These are phyloP conservation scores for Arthroderma sp. DNA, from an alignment of 2,329 filamentous ascomycete genomes.

Conservation along the genomic window DNA sequence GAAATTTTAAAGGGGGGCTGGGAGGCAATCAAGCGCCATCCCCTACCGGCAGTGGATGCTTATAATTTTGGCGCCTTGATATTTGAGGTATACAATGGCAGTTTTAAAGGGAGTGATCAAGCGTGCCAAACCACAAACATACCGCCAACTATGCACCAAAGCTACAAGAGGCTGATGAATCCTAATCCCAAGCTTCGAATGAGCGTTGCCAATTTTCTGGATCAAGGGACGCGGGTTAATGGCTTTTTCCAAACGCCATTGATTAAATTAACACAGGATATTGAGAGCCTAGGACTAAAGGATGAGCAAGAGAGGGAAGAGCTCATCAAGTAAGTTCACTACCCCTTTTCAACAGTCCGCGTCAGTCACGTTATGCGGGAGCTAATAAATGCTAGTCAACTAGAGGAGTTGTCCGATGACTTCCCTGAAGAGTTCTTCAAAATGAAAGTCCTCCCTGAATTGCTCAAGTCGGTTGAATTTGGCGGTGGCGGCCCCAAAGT, in stretches of 20 bases:
- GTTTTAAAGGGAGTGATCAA: conserved; percentile 63
- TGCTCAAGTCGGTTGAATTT: conserved; percentile 98
- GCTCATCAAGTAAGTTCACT: conserved; percentile 53
- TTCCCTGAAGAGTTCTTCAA: conserved; percentile 98
- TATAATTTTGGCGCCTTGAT: conserved; percentile 76
- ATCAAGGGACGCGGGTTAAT: conserved; percentile 68
- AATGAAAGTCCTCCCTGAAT: conserved; percentile 85
- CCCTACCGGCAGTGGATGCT: conserved; percentile 68
- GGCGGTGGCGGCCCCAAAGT: conserved; percentile 90
- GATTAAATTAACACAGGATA: conserved; percentile 82
- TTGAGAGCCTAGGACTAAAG: conserved; percentile 87
- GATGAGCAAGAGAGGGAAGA: conserved; percentile 68
- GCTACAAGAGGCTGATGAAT: conserved; percentile 80
- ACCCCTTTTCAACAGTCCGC: background rate
- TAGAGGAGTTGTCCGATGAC: conserved; percentile 78
- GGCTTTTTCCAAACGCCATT: conserved; percentile 88
- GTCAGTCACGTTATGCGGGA: conserved; percentile 14
- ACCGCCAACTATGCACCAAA: conserved; percentile 75
- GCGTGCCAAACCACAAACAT: conserved; percentile 75
- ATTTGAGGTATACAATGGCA: conserved; percentile 83
- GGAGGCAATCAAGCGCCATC: conserved; percentile 75
- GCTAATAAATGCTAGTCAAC: conserved; percentile 38
- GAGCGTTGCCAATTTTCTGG: conserved; percentile 72
- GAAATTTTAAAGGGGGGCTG: conserved; percentile 80
- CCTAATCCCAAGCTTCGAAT: conserved; percentile 79